Conservation (phyloP, 371 early-diverging fungal species). For the Saksenaea vasiformis region DNA sequence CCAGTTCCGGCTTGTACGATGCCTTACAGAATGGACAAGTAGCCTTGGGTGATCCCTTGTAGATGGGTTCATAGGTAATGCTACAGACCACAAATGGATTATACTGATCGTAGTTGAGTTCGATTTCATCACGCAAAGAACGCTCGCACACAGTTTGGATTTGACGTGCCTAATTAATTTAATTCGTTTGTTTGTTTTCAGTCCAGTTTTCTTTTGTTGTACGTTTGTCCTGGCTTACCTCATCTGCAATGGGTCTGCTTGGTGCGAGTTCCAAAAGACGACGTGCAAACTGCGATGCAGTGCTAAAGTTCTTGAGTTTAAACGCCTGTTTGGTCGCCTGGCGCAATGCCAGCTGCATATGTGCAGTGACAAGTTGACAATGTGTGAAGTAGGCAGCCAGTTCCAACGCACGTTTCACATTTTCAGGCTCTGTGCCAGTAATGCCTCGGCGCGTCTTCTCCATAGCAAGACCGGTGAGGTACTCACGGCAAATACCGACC, state of each 20-base stretch:
- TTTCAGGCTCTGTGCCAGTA: slow-evolving; percentile 48
- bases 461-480: slow-evolving; percentile 84
- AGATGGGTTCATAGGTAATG: slow-evolving; percentile 82
- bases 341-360: slow-evolving; percentile 80
- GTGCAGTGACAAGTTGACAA: slow-evolving; percentile 85
- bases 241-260: slow-evolving; percentile 70
- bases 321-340: slow-evolving; percentile 83
- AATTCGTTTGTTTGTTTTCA: not conserved
- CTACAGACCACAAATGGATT: slow-evolving; percentile 90
- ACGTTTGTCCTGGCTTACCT: slow-evolving; percentile 44
- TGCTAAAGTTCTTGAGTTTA: slow-evolving; percentile 79
- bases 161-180: slow-evolving; percentile 70
- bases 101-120: slow-evolving; percentile 90
- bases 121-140: slow-evolving; percentile 77
- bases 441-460: slow-evolving; percentile 76
- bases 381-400: slow-evolving; percentile 95
- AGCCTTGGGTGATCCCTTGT: slow-evolving; percentile 76
- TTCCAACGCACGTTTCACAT: slow-evolving; percentile 76
- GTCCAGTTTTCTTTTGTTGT: not conserved
- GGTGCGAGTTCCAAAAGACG: slow-evolving; percentile 89
- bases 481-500: slow-evolving; percentile 85
- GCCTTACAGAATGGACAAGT: slow-evolving; percentile 89
- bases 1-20: slow-evolving; percentile 81
- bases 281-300: slow-evolving; percentile 82
- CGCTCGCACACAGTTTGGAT: slow-evolving; percentile 79